Evolutionary conservation across 768 basidiomycete species (phyloP).

Genomic region (Sutorius australiensis): DNA sequence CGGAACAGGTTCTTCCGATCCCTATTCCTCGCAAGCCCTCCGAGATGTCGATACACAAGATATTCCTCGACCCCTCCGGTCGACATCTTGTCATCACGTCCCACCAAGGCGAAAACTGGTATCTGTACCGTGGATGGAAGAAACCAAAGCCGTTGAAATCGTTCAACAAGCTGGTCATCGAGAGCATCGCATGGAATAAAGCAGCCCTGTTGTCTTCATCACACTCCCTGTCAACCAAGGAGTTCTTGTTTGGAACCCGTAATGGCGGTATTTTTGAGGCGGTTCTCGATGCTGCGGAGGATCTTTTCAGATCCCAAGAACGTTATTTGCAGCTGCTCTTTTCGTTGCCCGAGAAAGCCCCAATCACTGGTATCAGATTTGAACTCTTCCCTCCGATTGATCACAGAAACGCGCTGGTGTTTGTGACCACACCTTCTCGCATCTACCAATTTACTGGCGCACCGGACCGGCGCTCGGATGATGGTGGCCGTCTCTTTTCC

Average conservation of each 20-base stretch:
- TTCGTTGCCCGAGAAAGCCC: conserved; percentile 73
- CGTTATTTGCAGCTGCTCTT: conserved; percentile 72
- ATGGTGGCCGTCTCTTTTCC: conserved; percentile 71
- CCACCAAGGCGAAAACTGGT: conserved; percentile 89
- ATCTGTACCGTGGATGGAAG: conserved; percentile 76
- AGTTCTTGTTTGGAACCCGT: conserved; percentile 82
- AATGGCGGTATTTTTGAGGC: conserved; percentile 88
- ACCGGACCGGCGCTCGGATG: conserved; percentile 66
- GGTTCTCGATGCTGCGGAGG: conserved; percentile 84
- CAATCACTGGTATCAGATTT: conserved; percentile 82
- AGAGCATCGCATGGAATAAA: conserved; percentile 91
- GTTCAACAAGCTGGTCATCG: conserved; percentile 79
- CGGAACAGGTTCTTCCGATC: conserved; percentile 83
- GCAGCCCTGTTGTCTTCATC: conserved; percentile 57
- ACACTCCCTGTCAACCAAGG: conserved; percentile 70
- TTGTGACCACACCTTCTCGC: conserved; percentile 81
- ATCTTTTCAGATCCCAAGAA: conserved; percentile 88
- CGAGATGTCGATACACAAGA: conserved; percentile 74
- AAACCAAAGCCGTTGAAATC: conserved; percentile 75
- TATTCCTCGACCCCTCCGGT: conserved; percentile 93
- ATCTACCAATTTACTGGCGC: conserved; percentile 87
- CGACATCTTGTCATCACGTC: conserved; percentile 87
- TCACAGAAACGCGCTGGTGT: conserved; percentile 60
- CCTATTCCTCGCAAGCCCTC: conserved; percentile 68
- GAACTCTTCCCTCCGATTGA: conserved; percentile 68